phyloP scores from a whole-genome alignment of 345 rosid genomes.

The Ceriops tagal region DNA sequence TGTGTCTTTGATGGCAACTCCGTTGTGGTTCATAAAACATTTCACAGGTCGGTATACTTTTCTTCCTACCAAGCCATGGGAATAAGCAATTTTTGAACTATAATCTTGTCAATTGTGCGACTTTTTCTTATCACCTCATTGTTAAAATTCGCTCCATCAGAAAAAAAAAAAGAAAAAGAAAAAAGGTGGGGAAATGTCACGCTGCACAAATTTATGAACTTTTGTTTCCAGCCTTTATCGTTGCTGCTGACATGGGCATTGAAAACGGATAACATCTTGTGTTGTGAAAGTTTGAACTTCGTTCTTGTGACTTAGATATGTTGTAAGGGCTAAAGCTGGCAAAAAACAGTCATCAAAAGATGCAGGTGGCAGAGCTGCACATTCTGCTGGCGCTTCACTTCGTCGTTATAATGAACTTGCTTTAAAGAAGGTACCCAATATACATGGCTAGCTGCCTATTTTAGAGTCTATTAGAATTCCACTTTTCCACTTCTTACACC shows the following conservation, averaged over 20 bases:
- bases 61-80: no score
- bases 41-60: constrained; percentile 65
- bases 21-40: constrained; percentile 78
- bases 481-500: not conserved
- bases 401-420: constrained; percentile 91
- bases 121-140: no score
- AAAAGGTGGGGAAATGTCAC: no score
- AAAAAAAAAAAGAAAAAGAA: no score
- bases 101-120: no score
- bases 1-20: constrained; percentile 70
- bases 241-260: not conserved
- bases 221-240: not conserved
- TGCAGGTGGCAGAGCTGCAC: constrained; percentile 69
- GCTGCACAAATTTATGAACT: no score
- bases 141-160: no score
- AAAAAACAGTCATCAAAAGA: constrained; percentile 93
- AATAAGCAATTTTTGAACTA: no score
- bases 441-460: not conserved
- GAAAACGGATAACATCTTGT: not conserved
- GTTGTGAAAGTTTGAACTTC: not conserved
- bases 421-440: constrained; percentile 70
- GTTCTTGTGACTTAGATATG: constrained; percentile 55
- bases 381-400: constrained; percentile 97
- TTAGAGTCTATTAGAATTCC: not conserved
- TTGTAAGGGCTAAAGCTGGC: constrained; percentile 98